Evolutionary conservation across 441 rosid species (phyloP).

Genomic region (Pelargonium citronellum): DNA sequence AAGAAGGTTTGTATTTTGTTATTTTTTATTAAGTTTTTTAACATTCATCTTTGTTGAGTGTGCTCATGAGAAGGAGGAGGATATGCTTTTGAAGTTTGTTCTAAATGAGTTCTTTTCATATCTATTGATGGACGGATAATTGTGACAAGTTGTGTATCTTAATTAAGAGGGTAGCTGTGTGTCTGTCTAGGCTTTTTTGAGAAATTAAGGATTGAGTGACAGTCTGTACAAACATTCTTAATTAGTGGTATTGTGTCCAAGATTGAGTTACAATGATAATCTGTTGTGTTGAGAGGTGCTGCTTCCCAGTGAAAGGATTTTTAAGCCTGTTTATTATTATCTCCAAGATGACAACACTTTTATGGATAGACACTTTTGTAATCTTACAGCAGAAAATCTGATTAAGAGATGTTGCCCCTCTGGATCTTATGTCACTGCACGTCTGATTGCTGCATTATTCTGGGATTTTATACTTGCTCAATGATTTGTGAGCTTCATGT

Average conservation of each 20-base stretch:
- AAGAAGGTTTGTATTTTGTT: constrained; percentile 49
- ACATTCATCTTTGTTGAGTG: background rate
- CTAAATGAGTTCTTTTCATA: background rate
- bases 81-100: background rate
- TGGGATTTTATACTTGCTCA: too few relatives aligned
- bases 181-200: background rate
- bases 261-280: background rate
- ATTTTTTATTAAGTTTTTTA: background rate
- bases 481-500: background rate
- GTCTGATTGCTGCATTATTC: background rate
- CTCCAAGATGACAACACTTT: background rate
- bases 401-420: background rate
- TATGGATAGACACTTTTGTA: background rate
- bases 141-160: background rate
- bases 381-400: background rate
- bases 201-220: background rate
- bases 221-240: background rate
- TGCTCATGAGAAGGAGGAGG: background rate
- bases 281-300: background rate
- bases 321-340: background rate
- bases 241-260: background rate
- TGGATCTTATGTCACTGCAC: background rate
- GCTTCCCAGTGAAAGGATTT: background rate
- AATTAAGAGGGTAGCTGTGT: background rate
- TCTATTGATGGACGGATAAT: background rate